Percentiles rank a stretch among this genome's conserved stretches.
phyloP scores from a whole-genome alignment of 2,329 filamentous ascomycete species.

The Tympanopsis confertula region DNA sequence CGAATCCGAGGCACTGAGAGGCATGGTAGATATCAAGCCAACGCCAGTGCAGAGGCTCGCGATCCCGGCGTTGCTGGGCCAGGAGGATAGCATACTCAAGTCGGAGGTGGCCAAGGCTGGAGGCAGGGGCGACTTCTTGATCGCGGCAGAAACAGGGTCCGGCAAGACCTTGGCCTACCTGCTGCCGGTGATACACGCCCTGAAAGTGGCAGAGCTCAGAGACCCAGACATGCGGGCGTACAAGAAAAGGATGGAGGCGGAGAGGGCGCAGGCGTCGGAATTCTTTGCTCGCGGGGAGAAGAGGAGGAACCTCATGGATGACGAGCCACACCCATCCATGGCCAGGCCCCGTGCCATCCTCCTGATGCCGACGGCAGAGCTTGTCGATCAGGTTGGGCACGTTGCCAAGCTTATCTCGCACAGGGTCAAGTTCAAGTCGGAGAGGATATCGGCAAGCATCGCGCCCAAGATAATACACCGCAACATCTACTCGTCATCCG shows the following conservation, averaged over 20 bases:
- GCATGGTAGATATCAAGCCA: slow-evolving; percentile 63
- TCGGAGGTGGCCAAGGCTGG: slow-evolving; percentile 14
- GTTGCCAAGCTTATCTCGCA: slow-evolving; percentile 78
- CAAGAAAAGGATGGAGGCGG: slow-evolving; percentile 38
- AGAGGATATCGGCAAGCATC: slow-evolving; percentile 68
- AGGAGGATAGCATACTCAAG: slow-evolving; percentile 25
- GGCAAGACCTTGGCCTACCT: slow-evolving; percentile 94
- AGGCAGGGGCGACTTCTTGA: slow-evolving; percentile 50
- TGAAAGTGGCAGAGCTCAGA: slow-evolving; percentile 63
- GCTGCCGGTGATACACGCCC: slow-evolving; percentile 68
- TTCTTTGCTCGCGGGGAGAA: slow-evolving; percentile 15
- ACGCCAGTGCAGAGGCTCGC: slow-evolving; percentile 84
- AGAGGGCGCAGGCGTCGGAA: slow-evolving; percentile 43
- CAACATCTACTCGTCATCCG: slow-evolving; percentile 67
- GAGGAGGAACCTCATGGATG: slow-evolving; percentile 50
- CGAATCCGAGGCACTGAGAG: slow-evolving; percentile 60
- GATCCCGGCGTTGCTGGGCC: slow-evolving; percentile 67
- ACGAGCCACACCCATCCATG: slow-evolving; percentile 61
- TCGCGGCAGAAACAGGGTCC: slow-evolving; percentile 92
- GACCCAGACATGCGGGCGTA: slow-evolving; percentile 49
- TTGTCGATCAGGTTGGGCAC: slow-evolving; percentile 77
- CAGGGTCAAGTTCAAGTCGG: slow-evolving; percentile 74
- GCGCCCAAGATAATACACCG: slow-evolving; percentile 71
- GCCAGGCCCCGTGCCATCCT: slow-evolving; percentile 75
- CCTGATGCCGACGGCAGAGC: slow-evolving; percentile 81